Base-by-base conservation (phyloP, 225 moss, liverwort and hornwort species). In the Bryum argenteum region DNA sequence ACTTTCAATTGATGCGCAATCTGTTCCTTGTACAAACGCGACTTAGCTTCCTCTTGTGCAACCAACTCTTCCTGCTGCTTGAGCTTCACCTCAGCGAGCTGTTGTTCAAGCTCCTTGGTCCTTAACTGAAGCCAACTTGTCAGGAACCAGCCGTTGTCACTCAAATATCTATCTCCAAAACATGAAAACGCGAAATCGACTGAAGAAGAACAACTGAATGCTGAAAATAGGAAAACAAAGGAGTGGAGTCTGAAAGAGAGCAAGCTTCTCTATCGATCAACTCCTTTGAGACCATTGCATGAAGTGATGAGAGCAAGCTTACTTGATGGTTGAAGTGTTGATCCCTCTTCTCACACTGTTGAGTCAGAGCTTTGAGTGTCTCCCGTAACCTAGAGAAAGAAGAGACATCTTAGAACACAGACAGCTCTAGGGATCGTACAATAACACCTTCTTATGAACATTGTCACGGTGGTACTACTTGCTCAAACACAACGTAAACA, bases 251-350 rank as follows among this genome's bases (percentile, higher is more conserved):
- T 58, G 26, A 79, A 33, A 54, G 18, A 54, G 28, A 52, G 47
- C 3, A 64, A 71, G 23, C 38, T 48, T 73, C 65, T 65, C 50
- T 42, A 66, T 15, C 52, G 37, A 75, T 74, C 50, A 23, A 48
- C 70, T 45, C 8, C 50, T 61, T 54, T 12, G 54, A 65, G 5
- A 11, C 40, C 44, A 47, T 63, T 65, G 44, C 65, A 62, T 22
- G 72, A 60, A 38, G 39, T 12, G 60, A 73, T 53, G 23, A 3
- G 55, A 58, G 54, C 54, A 53, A 66, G 38, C 28, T 61, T 77
- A 96, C 96, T 93, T 96, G 96, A 81, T 96, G 96, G 59, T 88
- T 80, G 67, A 91, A 93, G 37, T 96, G 96, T 70, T 90, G 93
- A 54, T 96, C 96, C 73, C 96, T 85, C 74, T 90, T 89, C 54